Percentiles rank a stretch among this genome's conserved stretches.
Conservation (phyloP, 768 basidiomycete genomes). For the Amanita rimosa region DNA sequence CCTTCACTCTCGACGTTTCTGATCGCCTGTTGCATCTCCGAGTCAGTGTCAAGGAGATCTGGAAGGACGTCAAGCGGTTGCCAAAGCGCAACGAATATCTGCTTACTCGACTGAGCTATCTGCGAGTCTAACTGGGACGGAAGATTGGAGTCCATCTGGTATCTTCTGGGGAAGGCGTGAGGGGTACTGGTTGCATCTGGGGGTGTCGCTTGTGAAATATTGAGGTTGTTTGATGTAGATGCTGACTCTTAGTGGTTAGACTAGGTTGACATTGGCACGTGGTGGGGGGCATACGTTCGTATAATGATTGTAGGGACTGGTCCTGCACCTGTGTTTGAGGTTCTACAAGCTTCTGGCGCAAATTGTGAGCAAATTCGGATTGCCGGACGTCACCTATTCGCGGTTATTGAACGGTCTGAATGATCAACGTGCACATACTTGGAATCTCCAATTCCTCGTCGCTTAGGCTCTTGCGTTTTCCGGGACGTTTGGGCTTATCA, state of each 20-base stretch:
- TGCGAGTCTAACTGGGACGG: constrained; percentile 16
- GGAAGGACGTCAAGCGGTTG: constrained; percentile 5
- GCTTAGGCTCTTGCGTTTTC: constrained; percentile 48
- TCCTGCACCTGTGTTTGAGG: constrained; percentile 22
- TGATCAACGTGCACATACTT: not conserved
- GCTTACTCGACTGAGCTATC: constrained; percentile 38
- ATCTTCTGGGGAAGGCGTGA: constrained; percentile 43
- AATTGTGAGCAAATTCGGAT: constrained; percentile 15
- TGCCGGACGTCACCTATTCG: constrained; percentile 8
- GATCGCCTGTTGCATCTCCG: constrained; percentile 61
- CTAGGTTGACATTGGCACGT: constrained; percentile 2
- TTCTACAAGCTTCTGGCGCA: constrained; percentile 23
- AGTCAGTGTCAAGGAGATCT: constrained; percentile 63
- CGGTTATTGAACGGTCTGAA: constrained; percentile 3
- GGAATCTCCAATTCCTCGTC: constrained; percentile 52
- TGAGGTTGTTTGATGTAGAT: constrained; percentile 25
- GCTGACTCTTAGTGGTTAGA: constrained; percentile 21
- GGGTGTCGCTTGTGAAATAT: constrained; percentile 27
- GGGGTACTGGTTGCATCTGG: constrained; percentile 47
- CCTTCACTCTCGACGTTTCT: constrained; percentile 44
- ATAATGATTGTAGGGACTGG: constrained; percentile 18
- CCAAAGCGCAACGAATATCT: not conserved
- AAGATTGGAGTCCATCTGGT: constrained; percentile 19
- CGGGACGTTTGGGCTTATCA: constrained; percentile 31
- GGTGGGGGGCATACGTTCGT: constrained; percentile 21